Evolutionary conservation across 345 rosid species (phyloP).

Genomic region (Populus davidiana): DNA sequence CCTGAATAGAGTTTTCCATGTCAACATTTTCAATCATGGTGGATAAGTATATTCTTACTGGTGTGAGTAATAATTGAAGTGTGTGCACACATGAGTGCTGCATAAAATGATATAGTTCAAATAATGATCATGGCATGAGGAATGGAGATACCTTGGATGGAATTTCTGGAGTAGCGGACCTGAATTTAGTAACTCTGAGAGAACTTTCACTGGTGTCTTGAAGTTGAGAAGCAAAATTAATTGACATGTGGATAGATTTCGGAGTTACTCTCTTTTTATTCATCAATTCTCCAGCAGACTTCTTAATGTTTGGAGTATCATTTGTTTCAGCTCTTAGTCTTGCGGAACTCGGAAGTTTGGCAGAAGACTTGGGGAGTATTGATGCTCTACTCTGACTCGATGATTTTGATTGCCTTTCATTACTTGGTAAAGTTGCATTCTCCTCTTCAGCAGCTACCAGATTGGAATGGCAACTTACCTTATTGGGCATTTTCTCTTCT

Average conservation of each 20-base stretch:
- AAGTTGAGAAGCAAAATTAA: slow-evolving; percentile 38
- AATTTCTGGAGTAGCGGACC: slow-evolving; percentile 30
- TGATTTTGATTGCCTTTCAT: slow-evolving; percentile 40
- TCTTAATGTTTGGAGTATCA: slow-evolving; percentile 22
- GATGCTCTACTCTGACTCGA: slow-evolving; percentile 25
- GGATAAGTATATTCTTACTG: neutral
- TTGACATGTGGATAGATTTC: slow-evolving; percentile 46
- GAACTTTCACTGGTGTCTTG: slow-evolving; percentile 35
- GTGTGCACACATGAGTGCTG: neutral
- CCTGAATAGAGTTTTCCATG: too few relatives aligned
- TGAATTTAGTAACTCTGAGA: slow-evolving; percentile 33
- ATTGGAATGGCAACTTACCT: slow-evolving; percentile 24
- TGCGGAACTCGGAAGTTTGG: slow-evolving; percentile 26
- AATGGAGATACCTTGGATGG: slow-evolving; percentile 44
- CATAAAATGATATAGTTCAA: neutral
- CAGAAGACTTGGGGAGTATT: slow-evolving; percentile 24
- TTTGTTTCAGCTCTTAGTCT: slow-evolving; percentile 30
- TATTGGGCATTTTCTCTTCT: slow-evolving; percentile 21
- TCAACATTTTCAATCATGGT: neutral
- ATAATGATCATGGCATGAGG: slow-evolving; percentile 4
- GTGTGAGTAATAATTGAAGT: neutral
- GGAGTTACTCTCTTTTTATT: slow-evolving; percentile 37
- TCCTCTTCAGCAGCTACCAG: slow-evolving; percentile 35
- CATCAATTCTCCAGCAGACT: slow-evolving; percentile 16
- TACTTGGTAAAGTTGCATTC: slow-evolving; percentile 28